Base-by-base conservation (phyloP, 495 filamentous ascomycete species). In the Rhypophila decipiens region DNA sequence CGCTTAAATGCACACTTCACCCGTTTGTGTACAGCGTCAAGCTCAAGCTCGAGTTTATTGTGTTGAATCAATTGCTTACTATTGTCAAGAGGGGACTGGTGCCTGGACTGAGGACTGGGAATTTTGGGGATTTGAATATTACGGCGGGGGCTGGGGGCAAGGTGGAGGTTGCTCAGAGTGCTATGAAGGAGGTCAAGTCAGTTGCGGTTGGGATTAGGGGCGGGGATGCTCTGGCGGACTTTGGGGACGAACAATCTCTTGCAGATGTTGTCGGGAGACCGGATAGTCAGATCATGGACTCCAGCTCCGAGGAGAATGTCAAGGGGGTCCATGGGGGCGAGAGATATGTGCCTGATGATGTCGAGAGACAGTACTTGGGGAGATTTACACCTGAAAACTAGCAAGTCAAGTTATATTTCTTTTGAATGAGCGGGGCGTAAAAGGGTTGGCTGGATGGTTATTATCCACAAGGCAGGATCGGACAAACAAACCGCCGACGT, bases 1-100 rank as follows among this genome's bases (percentile, higher is more conserved):
- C 68, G 1, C 52, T 76, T 4, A 71, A 79, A 52, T 69, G 72
- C 17, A 65, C 69, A 49, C 68, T 77, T 44, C 76, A 79, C 39
- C 67, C 72, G 0, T 66, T 71, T 21, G 68, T 67, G 0, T 79
- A 79, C 50, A 72, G 73, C 24, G 64, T 79, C 56, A 79, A 79
- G 54, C 58, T 78, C 24, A 76, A 73, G 39, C 59, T 79, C 12
- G 76, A 79, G 58, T 78, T 76, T 44, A 68, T 69, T 13, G 70
- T 78, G 20, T 59, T 79, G 1, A 75, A 75, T 13, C 69, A 68
- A 21, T 54, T 78, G 5, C 12, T 52, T 7, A 31, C 53, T 41
- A 55, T 56, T 19, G 51, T 57, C 15, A 37, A 37, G 35, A 13
- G 13, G 7, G 27, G 27, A 13, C 27, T 31, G 27, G 27, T 13